These are phyloP conservation scores for Urostyla sp. DNA, from an alignment of 73 alveolate species.

Conservation along the genomic window DNA sequence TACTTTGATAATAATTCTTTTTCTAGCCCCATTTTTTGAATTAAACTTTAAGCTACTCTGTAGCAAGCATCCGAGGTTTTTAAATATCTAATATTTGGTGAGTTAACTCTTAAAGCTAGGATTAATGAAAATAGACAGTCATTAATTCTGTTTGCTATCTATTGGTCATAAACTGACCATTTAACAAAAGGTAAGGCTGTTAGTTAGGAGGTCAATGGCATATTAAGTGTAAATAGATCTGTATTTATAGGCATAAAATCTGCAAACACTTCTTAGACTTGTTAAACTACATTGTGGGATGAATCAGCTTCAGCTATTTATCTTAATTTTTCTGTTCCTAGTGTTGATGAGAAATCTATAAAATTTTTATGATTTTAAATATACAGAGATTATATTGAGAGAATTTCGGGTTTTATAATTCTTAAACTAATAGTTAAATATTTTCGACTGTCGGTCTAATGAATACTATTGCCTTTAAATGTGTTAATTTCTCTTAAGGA, in stretches of 20 bases:
- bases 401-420: slow-evolving; percentile 75
- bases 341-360: slow-evolving; percentile 80
- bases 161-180: slow-evolving; percentile 69
- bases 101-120: slow-evolving; percentile 33
- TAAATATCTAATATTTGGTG: slow-evolving; percentile 47
- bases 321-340: slow-evolving; percentile 76
- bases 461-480: slow-evolving; percentile 81
- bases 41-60: slow-evolving; percentile 64
- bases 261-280: slow-evolving; percentile 68
- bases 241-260: slow-evolving; percentile 72
- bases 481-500: slow-evolving; percentile 76
- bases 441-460: slow-evolving; percentile 76
- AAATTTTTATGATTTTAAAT: not conserved
- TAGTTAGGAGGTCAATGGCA: slow-evolving; percentile 71
- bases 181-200: slow-evolving; percentile 49
- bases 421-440: slow-evolving; percentile 61
- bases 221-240: slow-evolving; percentile 77
- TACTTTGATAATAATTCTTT: slow-evolving; percentile 71
- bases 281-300: slow-evolving; percentile 84
- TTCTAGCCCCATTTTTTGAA: slow-evolving; percentile 65
- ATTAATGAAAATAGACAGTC: slow-evolving; percentile 56
- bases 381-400: slow-evolving; percentile 81
- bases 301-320: slow-evolving; percentile 88
- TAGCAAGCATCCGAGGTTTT: slow-evolving; percentile 40
- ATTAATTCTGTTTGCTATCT: slow-evolving; percentile 60